A percentile compares a stretch with the other conserved stretches of the same genome.
Conservation (phyloP, 148 eudicot species). For the Salicornia ramosissima region DNA sequence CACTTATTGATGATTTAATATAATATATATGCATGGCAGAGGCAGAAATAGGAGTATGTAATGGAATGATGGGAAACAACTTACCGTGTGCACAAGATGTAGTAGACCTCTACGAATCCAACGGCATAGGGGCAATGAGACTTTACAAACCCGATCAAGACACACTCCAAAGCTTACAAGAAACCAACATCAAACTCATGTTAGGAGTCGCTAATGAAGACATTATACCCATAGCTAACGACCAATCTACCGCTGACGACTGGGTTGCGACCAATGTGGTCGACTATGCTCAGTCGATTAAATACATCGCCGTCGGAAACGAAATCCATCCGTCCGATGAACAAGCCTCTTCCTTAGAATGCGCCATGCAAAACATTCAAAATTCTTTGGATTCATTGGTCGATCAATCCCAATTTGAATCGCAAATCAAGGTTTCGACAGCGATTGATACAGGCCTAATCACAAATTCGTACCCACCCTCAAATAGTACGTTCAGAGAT, state of each 20-base stretch:
- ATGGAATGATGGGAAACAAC: no score
- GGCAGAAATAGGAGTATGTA: no score
- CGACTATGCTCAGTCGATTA: constrained; percentile 25
- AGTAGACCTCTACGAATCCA: neutral
- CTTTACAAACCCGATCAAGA: constrained; percentile 4
- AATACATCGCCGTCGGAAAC: constrained; percentile 39
- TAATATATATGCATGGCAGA: no score
- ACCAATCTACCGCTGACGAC: neutral
- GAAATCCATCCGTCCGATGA: constrained; percentile 20
- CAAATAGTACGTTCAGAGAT: constrained; percentile 6
- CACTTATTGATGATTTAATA: no score
- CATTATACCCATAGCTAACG: neutral
- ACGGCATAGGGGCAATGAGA: constrained; percentile 4
- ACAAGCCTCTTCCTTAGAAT: constrained; percentile 19
- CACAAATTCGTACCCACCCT: constrained; percentile 23
- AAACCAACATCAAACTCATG: neutral
- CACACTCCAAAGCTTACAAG: constrained; percentile 2
- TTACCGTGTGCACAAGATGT: no score
- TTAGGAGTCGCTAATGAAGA: neutral
- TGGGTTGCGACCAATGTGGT: constrained; percentile 23
- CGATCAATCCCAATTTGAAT: neutral
- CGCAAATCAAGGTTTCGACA: constrained; percentile 27
- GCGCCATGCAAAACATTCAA: constrained; percentile 35
- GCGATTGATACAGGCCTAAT: constrained; percentile 6
- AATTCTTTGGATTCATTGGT: constrained; percentile 15